phyloP scores from a whole-genome alignment of 257 asterid genomes.

The Osmanthus fragrans region DNA sequence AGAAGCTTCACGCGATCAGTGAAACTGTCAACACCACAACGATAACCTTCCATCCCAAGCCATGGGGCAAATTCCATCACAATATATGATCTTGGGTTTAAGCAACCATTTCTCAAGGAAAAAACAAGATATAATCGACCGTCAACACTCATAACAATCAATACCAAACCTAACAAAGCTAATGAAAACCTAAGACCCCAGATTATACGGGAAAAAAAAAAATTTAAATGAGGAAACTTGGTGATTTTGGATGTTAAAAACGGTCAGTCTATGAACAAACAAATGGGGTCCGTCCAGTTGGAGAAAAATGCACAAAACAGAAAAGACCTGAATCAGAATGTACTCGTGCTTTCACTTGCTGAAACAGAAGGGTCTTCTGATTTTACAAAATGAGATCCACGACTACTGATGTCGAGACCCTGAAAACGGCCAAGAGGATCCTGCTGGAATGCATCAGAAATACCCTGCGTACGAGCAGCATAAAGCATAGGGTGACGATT shows the following conservation, averaged over 20 bases:
- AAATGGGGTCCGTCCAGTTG: conserved; percentile 26
- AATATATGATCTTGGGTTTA: conserved; percentile 14
- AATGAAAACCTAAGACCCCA: conserved; percentile 33
- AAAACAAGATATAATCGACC: not conserved
- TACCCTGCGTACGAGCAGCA: conserved; percentile 22
- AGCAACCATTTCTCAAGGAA: conserved; percentile 13
- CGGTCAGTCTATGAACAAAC: conserved; percentile 59
- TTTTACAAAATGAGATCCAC: conserved; percentile 48
- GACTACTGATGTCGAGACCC: conserved; percentile 62
- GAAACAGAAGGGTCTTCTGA: conserved; percentile 62
- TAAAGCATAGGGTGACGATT: conserved; percentile 45
- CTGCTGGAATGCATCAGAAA: conserved; percentile 37
- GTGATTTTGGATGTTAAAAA: conserved; percentile 38
- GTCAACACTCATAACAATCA: not conserved
- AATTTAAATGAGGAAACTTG: conserved; percentile 39
- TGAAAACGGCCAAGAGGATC: conserved; percentile 61
- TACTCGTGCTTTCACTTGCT: conserved; percentile 66
- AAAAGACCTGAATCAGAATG: conserved; percentile 37
- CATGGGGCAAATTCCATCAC: conserved; percentile 18
- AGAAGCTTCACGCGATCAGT: conserved; percentile 32
- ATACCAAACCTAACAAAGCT: conserved; percentile 22
- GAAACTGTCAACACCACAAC: conserved; percentile 18
- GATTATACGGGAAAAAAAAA: conserved; percentile 24
- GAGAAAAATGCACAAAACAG: conserved; percentile 2
- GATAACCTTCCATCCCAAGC: conserved; percentile 23